Evolutionary conservation across 2,329 filamentous ascomycete genomes (phyloP).

Genomic region (Ascochyta pisi): DNA sequence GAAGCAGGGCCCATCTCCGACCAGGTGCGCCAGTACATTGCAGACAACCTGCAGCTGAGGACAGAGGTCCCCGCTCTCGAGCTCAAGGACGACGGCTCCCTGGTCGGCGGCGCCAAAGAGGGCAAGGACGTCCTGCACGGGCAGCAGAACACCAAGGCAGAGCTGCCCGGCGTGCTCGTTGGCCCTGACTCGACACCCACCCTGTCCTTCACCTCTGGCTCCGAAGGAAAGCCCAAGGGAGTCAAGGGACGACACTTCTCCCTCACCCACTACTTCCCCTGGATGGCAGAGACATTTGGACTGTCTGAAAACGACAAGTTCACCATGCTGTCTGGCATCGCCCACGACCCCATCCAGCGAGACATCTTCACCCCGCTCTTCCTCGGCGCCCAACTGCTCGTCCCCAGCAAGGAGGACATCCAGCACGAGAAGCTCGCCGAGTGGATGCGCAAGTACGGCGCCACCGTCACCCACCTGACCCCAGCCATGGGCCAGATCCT

Average conservation of each 20-base stretch:
- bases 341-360: conserved; percentile 69
- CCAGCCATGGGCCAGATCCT: conserved; percentile 97
- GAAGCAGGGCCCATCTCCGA: conserved; percentile 70
- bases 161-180: conserved; percentile 74
- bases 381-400: conserved; percentile 78
- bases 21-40: conserved; percentile 71
- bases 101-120: conserved; percentile 71
- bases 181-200: conserved; percentile 86
- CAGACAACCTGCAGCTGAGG: conserved; percentile 74
- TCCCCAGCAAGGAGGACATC: conserved; percentile 84
- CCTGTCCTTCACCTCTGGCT: conserved; percentile 68
- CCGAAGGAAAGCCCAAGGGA: conserved; percentile 82
- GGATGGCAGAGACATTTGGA: conserved; percentile 88
- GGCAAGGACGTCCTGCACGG: conserved; percentile 72
- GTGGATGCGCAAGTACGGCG: conserved; percentile 80
- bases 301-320: conserved; percentile 76
- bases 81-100: conserved; percentile 72
- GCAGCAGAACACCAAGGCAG: conserved; percentile 59
- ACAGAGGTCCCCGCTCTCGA: conserved; percentile 76
- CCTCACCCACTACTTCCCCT: conserved; percentile 84
- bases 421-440: conserved; percentile 84
- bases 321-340: conserved; percentile 84
- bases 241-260: conserved; percentile 88
- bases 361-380: conserved; percentile 93
- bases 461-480: conserved; percentile 86